phyloP scores from a whole-genome alignment of 768 basidiomycete genomes.

The Boletellus ananiceps region DNA sequence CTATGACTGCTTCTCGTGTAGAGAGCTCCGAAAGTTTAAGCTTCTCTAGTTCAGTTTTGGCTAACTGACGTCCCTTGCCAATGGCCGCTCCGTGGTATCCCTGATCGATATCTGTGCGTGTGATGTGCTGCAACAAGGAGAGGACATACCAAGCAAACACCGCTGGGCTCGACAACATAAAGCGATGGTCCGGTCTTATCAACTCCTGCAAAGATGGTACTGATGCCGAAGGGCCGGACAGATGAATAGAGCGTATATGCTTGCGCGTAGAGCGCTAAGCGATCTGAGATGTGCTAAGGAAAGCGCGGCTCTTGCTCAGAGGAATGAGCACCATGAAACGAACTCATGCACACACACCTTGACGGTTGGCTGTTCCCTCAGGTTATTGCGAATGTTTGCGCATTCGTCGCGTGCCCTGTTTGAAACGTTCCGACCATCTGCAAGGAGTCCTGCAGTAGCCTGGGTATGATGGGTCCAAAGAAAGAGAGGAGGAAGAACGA shows the following conservation, averaged over 20 bases:
- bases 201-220: conserved; percentile 83
- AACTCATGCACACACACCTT: conserved; percentile 60
- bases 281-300: conserved; percentile 58
- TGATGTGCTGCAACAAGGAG: background rate
- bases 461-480: conserved; percentile 27
- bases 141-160: conserved; percentile 74
- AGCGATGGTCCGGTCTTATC: conserved; percentile 86
- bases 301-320: background rate
- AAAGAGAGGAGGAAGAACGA: background rate
- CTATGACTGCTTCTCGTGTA: conserved; percentile 79
- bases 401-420: conserved; percentile 85
- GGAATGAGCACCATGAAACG: background rate
- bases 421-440: conserved; percentile 87
- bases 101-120: conserved; percentile 35
- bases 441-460: conserved; percentile 91
- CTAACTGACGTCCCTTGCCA: conserved; percentile 95
- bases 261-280: conserved; percentile 87
- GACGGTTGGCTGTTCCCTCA: conserved; percentile 69
- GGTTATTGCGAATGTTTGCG: conserved; percentile 61
- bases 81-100: conserved; percentile 96
- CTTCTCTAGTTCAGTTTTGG: conserved; percentile 98
- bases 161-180: conserved; percentile 92
- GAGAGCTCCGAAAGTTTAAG: conserved; percentile 80
- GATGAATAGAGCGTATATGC: conserved; percentile 97
- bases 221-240: conserved; percentile 94